These are phyloP conservation scores for Termitomyces sp. DNA, from an alignment of 768 basidiomycete genomes.

Conservation along the genomic window DNA sequence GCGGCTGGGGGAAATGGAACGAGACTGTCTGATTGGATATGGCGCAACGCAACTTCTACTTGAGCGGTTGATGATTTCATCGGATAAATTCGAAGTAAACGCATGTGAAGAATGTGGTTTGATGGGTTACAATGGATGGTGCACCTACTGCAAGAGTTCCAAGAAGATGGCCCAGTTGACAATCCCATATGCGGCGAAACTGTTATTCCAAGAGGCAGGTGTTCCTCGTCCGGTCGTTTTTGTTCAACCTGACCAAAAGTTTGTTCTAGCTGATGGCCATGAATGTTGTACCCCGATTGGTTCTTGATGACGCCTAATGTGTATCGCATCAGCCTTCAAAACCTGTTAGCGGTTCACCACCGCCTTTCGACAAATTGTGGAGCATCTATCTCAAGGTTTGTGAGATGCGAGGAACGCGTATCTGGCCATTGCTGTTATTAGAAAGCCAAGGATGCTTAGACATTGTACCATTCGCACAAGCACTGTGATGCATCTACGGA, in stretches of 20 bases:
- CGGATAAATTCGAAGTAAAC: slow-evolving; percentile 96
- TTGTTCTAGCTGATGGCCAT: slow-evolving; percentile 82
- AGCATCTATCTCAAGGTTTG: slow-evolving; percentile 2
- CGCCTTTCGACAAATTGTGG: slow-evolving; percentile 1
- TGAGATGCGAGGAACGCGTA: neutral
- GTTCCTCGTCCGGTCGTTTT: neutral
- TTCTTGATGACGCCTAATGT: slow-evolving; percentile 72
- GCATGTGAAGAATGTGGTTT: slow-evolving; percentile 93
- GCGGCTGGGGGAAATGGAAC: slow-evolving; percentile 98
- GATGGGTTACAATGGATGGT: slow-evolving; percentile 95
- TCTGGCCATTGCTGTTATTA: slow-evolving; percentile 6
- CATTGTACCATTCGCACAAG: neutral
- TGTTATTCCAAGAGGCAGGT: slow-evolving; percentile 84
- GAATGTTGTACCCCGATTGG: slow-evolving; percentile 89
- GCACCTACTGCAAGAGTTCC: slow-evolving; percentile 96
- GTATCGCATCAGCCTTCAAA: neutral
- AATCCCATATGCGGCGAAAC: slow-evolving; percentile 94
- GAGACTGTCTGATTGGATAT: slow-evolving; percentile 96
- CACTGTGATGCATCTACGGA: neutral
- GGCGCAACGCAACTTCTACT: slow-evolving; percentile 97
- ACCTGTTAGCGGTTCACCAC: neutral
- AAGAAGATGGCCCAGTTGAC: slow-evolving; percentile 95
- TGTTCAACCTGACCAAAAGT: neutral
- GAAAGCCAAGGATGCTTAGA: slow-evolving; percentile 2
- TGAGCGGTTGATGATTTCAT: slow-evolving; percentile 98